Base-by-base conservation (phyloP, 352 stramenopile species). In the Globisporangium spinosum region DNA sequence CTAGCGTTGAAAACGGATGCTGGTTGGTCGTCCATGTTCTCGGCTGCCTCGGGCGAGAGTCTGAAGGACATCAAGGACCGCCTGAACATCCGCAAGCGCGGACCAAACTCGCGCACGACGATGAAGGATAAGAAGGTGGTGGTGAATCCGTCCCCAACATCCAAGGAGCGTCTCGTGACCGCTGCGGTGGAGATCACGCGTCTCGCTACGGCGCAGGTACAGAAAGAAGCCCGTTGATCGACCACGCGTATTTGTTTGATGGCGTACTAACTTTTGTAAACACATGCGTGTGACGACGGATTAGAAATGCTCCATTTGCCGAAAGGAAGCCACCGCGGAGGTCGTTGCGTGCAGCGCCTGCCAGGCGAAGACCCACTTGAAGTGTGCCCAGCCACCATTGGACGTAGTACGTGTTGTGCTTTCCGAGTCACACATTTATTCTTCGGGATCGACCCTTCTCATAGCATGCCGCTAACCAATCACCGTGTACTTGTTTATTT, bases 21-120 rank as follows among this genome's bases (percentile, higher is more conserved):
- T n/a, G 85, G 83, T 9, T 93, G 85, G 85, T 86, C 80, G 22
- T 91, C 85, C 62, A 89, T 93, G 78, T 93, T 89, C 61, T 85
- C 83, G 15, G 78, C 83, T 0, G 71, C 76, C 4, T 81, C 81
- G 2, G 82, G 83, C 1, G 80, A 90, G 58, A 91, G 85, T 60
- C 75, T 93, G 7, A 93, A 93, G 56, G 85, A 93, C 58, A 89
- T 93, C 35, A 89, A 90, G 56, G 85, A 93, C 63, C 76, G 80
- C 3, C 67, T 89, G 12, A 90, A 90, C 66, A 89, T 91, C 67
- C 77, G 80, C 59, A 89, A 87, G 71, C 77, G 83, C 53, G 83
- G 83, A 8, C 83, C 83, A 1, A 89, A 87, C 67, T 77, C 71
- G 17, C 83, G 80, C 13, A 79, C 77, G 0, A 67, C 74, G n/a